A percentile compares a stretch with the other conserved stretches of the same genome.
Evolutionary conservation across 2,329 filamentous ascomycete species (phyloP).

Genomic region (Hypomyces perniciosus): DNA sequence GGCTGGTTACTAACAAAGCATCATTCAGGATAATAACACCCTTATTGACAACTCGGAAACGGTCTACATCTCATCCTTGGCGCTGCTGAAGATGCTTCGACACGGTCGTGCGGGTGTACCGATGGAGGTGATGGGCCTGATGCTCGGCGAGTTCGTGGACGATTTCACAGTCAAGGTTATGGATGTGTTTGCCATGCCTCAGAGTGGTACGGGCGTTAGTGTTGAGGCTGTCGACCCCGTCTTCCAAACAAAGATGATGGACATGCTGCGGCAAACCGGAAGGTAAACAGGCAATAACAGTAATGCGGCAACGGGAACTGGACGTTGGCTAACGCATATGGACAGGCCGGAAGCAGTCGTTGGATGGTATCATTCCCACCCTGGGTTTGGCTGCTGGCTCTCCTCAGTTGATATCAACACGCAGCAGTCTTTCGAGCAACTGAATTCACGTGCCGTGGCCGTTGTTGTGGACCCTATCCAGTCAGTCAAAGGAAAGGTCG

Average conservation of each 20-base stretch:
- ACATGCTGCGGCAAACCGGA: conserved; percentile 97
- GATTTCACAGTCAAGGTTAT: conserved; percentile 98
- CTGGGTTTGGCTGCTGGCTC: conserved; percentile 97
- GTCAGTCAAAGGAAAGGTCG: conserved; percentile 98
- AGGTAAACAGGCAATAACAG: conserved; percentile 51
- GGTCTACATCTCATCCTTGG: conserved; percentile 96
- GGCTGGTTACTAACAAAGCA: conserved; percentile 12
- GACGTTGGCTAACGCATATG: neutral
- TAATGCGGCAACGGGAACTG: neutral
- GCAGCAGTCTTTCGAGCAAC: conserved; percentile 98
- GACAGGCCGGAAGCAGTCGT: conserved; percentile 89
- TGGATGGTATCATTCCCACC: conserved; percentile 99
- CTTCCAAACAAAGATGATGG: conserved; percentile 99
- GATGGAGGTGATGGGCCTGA: conserved; percentile 99
- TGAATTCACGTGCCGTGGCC: conserved; percentile 91
- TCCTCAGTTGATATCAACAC: conserved; percentile 99
- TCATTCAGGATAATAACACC: conserved; percentile 70
- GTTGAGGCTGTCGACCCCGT: conserved; percentile 98
- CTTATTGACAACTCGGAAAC: conserved; percentile 99
- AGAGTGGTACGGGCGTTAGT: conserved; percentile 95
- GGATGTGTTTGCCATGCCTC: conserved; percentile 98
- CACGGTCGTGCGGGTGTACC: conserved; percentile 96
- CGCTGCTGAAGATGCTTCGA: conserved; percentile 95
- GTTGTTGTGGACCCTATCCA: conserved; percentile 98
- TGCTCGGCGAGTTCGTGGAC: conserved; percentile 98